These are phyloP conservation scores for Candida adriatica DNA, from an alignment of 805 yeast species.

Conservation along the genomic window DNA sequence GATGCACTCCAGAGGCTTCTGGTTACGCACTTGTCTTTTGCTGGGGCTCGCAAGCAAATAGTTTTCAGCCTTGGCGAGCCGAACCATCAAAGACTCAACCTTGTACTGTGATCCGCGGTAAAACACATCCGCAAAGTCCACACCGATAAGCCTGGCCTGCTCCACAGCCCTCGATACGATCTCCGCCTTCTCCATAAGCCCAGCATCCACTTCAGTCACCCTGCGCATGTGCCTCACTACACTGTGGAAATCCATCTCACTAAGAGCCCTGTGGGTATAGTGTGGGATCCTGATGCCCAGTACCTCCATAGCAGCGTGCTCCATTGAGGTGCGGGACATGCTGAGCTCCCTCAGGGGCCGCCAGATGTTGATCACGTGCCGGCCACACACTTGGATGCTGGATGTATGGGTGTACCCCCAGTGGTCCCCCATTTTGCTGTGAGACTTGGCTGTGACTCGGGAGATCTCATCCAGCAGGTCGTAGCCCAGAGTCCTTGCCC, in stretches of 20 bases:
- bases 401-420: slow-evolving; percentile 86
- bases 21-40: slow-evolving; percentile 71
- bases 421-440: slow-evolving; percentile 52
- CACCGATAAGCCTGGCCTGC: slow-evolving; percentile 78
- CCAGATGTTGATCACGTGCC: slow-evolving; percentile 87
- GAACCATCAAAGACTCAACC: slow-evolving; percentile 75
- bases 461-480: slow-evolving; percentile 58
- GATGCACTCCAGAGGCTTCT: slow-evolving; percentile 78
- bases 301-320: slow-evolving; percentile 63
- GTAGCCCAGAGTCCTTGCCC: slow-evolving; percentile 40
- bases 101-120: slow-evolving; percentile 92
- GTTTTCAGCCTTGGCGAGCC: slow-evolving; percentile 75
- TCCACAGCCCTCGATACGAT: slow-evolving; percentile 67
- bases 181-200: slow-evolving; percentile 46
- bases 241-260: slow-evolving; percentile 33
- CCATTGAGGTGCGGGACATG: slow-evolving; percentile 64
- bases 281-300: slow-evolving; percentile 65
- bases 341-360: slow-evolving; percentile 60
- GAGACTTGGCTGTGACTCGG: slow-evolving; percentile 42
- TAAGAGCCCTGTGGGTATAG: slow-evolving; percentile 41
- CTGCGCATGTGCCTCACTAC: slow-evolving; percentile 41
- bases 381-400: slow-evolving; percentile 59
- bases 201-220: slow-evolving; percentile 36
- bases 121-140: slow-evolving; percentile 82
- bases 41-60: slow-evolving; percentile 72